Evolutionary conservation across 2,329 filamentous ascomycete genomes (phyloP), one percentile per base, ranked within the genome.

Genomic region (Pseudogymnoascus sp.): DNA sequence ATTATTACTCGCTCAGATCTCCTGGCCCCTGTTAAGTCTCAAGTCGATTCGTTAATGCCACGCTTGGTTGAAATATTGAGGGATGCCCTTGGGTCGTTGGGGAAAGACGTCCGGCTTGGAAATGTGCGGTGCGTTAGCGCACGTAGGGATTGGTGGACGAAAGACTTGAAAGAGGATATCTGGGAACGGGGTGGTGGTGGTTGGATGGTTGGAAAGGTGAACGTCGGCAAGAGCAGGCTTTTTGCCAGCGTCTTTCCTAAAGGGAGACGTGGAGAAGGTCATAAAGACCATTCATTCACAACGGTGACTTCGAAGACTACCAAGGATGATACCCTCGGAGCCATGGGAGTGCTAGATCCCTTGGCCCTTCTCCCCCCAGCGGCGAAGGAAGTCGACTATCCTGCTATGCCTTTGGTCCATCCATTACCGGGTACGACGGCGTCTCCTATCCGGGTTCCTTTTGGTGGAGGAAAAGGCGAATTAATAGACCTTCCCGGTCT

Each of bases 181-280:
- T 92, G 86, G 82, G 77, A 86, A 44, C 84, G 90, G 58, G 92
- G 91, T 3, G 93, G 93, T 4, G 94, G 87, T 13, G 88, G 90
- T 13, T 99, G 94, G 93, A 87, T 99, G 80, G 89, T 99, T 2
- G 94, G 94, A n/a, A 97, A 96, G 74, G 91, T 92, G 65, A 99
- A 99, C 71, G 95, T 97, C 2, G 95, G 94, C 25, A 99, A 99
- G 76, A 97, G 93, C 69, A 88, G 89, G 71, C 82, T 99, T 2
- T 96, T 97, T 64, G 87, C 94, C 68, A 84, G 86, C 4, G 85
- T 97, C 6, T 96, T 92, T 70, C 93, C 95, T 3, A 93, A 89
- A 79, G 86, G 85, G 27, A 80, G 79, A 75, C 64, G 71, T 71
- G 63, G 67, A 70, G 2, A 70, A 74, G 69, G 60, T 74, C 70